Evolutionary conservation across 805 yeast species (phyloP).

Genomic region (Saccharomyces paradoxus): DNA sequence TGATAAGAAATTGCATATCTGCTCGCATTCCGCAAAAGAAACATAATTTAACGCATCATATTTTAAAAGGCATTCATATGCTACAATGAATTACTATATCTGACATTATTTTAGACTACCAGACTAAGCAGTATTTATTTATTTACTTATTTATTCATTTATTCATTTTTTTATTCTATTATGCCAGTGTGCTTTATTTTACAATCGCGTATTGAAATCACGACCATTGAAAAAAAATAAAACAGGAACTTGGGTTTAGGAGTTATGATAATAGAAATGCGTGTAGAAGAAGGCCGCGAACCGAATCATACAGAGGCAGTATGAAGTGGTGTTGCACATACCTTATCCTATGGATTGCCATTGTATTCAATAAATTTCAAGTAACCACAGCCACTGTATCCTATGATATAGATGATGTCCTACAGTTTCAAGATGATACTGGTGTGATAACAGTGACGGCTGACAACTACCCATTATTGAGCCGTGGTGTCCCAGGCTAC

Average conservation of each 20-base stretch:
- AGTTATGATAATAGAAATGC: not conserved
- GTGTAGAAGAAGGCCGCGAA: not conserved
- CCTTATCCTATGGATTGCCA: not conserved
- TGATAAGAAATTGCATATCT: slow-evolving; percentile 5
- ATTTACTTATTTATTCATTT: not conserved
- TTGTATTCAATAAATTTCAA: not conserved
- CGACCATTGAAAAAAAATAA: not conserved
- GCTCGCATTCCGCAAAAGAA: not conserved
- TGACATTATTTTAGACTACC: not conserved
- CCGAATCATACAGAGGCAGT: not conserved
- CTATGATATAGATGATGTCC: slow-evolving; percentile 4
- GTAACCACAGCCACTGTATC: not conserved
- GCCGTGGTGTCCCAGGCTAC: slow-evolving; percentile 45
- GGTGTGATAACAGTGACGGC: slow-evolving; percentile 38
- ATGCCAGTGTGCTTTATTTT: not conserved
- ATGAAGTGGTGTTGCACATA: not conserved
- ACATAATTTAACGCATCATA: not conserved
- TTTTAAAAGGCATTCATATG: not conserved
- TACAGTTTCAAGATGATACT: slow-evolving; percentile 19
- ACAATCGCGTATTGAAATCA: not conserved
- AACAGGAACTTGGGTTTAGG: not conserved
- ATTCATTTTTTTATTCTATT: not conserved
- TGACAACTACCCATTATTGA: slow-evolving; percentile 33
- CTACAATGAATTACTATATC: not conserved
- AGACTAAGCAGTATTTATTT: not conserved